Conservation (phyloP, 306 rosid species). For the Acacia melanoxylon region DNA sequence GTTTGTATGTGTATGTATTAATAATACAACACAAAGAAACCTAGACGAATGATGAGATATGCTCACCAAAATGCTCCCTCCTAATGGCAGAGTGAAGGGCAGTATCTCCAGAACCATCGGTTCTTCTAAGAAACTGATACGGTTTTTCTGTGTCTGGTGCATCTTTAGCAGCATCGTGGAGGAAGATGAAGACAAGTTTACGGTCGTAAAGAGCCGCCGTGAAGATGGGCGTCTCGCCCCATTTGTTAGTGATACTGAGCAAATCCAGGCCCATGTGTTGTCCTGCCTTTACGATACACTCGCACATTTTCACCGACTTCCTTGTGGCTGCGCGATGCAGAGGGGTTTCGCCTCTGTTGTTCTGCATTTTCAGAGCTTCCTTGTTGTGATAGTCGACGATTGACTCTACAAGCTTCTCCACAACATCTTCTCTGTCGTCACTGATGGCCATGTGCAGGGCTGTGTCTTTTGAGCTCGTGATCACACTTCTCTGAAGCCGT, state of each 20-base stretch:
- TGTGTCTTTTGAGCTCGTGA: conserved; percentile 41
- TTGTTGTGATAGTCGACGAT: accelerated
- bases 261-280: neutral
- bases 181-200: neutral
- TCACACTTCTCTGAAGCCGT: neutral
- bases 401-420: neutral
- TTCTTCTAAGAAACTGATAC: neutral
- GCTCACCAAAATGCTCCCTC: neutral
- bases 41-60: too few relatives aligned
- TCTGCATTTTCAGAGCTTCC: neutral
- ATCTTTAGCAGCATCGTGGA: neutral
- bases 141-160: neutral
- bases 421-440: conserved; percentile 12
- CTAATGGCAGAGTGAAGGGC: neutral
- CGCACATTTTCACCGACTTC: conserved; percentile 38
- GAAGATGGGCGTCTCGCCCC: neutral
- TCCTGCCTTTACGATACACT: neutral
- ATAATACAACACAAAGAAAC: neutral
- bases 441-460: conserved; percentile 55
- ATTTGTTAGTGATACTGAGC: neutral
- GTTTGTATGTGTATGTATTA: neutral
- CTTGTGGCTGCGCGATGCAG: conserved; percentile 52
- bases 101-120: neutral
- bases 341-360: conserved; percentile 47
- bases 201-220: neutral